Evolutionary conservation across 2,329 filamentous ascomycete genomes (phyloP), one percentile per base, ranked within the genome.

Genomic region (Exophiala alcalophila): DNA sequence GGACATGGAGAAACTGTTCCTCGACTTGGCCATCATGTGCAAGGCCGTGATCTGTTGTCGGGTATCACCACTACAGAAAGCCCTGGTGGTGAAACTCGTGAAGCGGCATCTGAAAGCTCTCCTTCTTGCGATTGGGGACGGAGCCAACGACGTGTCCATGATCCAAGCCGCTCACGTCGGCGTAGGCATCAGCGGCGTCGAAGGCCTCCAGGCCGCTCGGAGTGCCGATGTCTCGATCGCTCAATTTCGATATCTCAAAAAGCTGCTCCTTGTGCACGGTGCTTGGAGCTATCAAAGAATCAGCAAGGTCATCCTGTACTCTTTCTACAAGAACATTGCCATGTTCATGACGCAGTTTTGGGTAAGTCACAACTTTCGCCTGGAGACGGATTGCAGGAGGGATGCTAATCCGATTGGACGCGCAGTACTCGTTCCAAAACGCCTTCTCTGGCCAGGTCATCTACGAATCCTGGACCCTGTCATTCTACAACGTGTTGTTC

Each of bases 271-370:
- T 18, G 92, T 98, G 8, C 92, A 98, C 61, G 92, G 92, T 16
- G 84, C 90, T 4, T 98, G 92, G 92, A 94, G 88, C 62, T 98
- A 98, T 63, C 91, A 96, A 64, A 85, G 92, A 46, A 84, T 98
- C 62, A 91, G 86, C 76, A 95, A 94, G 70, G 89, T 94, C 46
- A 97, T 98, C 58, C 68, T 98, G 50, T 98, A 95, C 69, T 97
- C 92, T 5, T 98, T 97, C 66, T 98, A 98, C 76, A 98, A 98
- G 76, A 98, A 98, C 69, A 96, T 97, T 55, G 84, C 90, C 14
- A 74, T 98, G 49, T 98, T 97, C 69, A 90, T 98, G 85, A 98
- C 94, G 47, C 94, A 98, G 63, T 98, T 98, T 64, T 98, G 94
- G 88, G 85, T 89, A 73, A 71, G 83, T 72, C 9, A n/a, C 19